Conservation (phyloP, 2,329 filamentous ascomycete species). For the Fusarium anguioides region DNA sequence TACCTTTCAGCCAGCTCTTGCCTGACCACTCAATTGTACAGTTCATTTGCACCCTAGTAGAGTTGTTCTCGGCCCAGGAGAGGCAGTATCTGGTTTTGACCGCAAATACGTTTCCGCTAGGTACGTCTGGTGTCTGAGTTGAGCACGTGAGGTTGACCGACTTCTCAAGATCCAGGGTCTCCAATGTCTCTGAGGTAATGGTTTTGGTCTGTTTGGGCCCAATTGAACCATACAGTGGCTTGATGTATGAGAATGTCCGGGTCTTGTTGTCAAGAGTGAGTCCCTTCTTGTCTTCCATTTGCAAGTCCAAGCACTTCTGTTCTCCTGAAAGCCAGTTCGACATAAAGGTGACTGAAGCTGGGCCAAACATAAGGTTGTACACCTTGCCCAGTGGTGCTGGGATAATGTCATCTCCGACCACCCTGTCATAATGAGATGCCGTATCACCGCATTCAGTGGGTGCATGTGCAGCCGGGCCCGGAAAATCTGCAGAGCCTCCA, state of each 20-base stretch:
- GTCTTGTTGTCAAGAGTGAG: slow-evolving; percentile 79
- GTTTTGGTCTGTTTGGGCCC: slow-evolving; percentile 96
- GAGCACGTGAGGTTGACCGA: slow-evolving; percentile 83
- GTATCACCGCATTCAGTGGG: slow-evolving; percentile 88
- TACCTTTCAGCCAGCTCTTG: slow-evolving; percentile 98
- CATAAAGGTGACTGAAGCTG: slow-evolving; percentile 83
- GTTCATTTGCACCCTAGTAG: slow-evolving; percentile 86
- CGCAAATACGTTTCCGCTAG: slow-evolving; percentile 89
- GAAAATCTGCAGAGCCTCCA: slow-evolving; percentile 72
- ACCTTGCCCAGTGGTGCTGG: slow-evolving; percentile 91
- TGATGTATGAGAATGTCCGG: slow-evolving; percentile 87
- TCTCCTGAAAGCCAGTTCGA: slow-evolving; percentile 85
- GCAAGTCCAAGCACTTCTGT: slow-evolving; percentile 89
- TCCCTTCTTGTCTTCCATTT: slow-evolving; percentile 86
- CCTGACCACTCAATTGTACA: slow-evolving; percentile 95
- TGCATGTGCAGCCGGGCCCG: slow-evolving; percentile 82
- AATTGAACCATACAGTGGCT: slow-evolving; percentile 84
- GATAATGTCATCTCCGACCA: slow-evolving; percentile 86
- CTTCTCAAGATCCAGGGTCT: slow-evolving; percentile 87
- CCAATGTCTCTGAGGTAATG: slow-evolving; percentile 85
- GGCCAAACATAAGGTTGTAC: slow-evolving; percentile 88
- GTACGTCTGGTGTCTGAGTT: slow-evolving; percentile 94
- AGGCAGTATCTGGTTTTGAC: slow-evolving; percentile 96
- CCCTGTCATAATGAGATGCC: slow-evolving; percentile 83
- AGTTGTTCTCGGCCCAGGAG: slow-evolving; percentile 88